Evolutionary conservation across 169 alveolate genomes (phyloP), one percentile per base, ranked within the genome.

Genomic region (Theileria parva): DNA sequence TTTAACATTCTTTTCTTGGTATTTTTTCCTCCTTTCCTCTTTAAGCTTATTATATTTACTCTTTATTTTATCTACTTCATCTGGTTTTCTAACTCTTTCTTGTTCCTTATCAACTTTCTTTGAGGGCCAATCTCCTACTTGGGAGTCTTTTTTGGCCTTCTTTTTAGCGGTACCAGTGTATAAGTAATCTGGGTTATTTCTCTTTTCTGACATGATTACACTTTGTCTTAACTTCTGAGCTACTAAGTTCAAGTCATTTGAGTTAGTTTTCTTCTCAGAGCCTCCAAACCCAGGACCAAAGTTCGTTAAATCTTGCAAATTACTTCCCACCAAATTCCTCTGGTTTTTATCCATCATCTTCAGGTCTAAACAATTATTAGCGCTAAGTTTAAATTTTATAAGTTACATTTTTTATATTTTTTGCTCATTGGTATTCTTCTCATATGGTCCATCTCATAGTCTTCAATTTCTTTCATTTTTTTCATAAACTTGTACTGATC

Each of bases 361-460:
- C 79, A 70, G 44, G 27, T 70, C 78, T 70, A 70, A n/a, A 70
- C 25, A 15, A 8, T 65, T 39, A 21, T 44, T 65, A 19, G 3
- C 59, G 37, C 1, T 2, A 57, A 8, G 2, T 32, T 19, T 6
- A 19, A 19, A 53, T 12, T 11, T 30, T 57, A 7, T 27, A 23
- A 19, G 5, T 28, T 53, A 70, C 78, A 84, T 61, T 77, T 84
- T 75, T 78, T 84, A 11, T 76, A 84, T 78, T 61, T 57, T 37
- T 84, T 84, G 37, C 48, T 69, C 86, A 84, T 72, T 44, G 88
- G 86, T 64, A 84, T 50, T 8, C 90, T 27, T 39, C 68, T 77
- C 90, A 84, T 84, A 25, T 53, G 25, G 19, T 84, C 90, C 90
- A 77, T 75, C 69, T 84, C 90, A 57, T 69, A 84, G 19, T 65